A percentile compares a stretch with the other conserved stretches of the same genome.
Conservation (phyloP, 345 rosid genomes). For the Pistacia integerrima region DNA sequence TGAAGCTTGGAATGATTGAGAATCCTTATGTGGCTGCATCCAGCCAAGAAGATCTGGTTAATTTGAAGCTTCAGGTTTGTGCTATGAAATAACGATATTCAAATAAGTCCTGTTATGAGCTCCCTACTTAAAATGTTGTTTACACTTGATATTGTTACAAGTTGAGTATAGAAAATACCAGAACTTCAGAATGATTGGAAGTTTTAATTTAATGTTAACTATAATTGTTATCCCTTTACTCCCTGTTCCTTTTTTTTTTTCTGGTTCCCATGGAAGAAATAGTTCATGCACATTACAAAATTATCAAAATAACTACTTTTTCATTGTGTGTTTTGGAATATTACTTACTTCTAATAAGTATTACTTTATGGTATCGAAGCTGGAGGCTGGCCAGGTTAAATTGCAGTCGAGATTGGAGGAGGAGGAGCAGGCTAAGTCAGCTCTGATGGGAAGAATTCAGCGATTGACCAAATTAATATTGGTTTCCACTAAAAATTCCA, state of each 20-base stretch:
- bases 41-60: constrained; percentile 60
- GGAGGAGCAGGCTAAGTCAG: constrained; percentile 74
- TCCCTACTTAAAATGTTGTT: not conserved
- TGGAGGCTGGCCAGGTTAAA: constrained; percentile 79
- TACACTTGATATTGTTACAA: not conserved
- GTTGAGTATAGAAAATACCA: not conserved
- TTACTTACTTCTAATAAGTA: constrained; percentile 5
- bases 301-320: constrained; percentile 1
- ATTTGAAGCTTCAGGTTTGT: constrained; percentile 71
- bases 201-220: constrained; percentile 5
- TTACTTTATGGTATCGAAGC: constrained; percentile 38
- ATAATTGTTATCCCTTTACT: not conserved
- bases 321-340: not conserved
- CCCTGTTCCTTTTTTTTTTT: not conserved
- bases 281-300: not conserved
- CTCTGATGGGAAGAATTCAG: constrained; percentile 76
- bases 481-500: constrained; percentile 71
- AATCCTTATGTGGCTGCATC: constrained; percentile 42
- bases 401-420: constrained; percentile 72
- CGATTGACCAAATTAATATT: constrained; percentile 65
- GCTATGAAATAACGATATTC: constrained; percentile 8
- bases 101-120: constrained; percentile 1
- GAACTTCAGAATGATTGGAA: not conserved
- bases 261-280: not conserved
- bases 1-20: constrained; percentile 53